Evolutionary conservation across 495 filamentous ascomycete genomes (phyloP).

Genomic region (Trichoderma gamsii): DNA sequence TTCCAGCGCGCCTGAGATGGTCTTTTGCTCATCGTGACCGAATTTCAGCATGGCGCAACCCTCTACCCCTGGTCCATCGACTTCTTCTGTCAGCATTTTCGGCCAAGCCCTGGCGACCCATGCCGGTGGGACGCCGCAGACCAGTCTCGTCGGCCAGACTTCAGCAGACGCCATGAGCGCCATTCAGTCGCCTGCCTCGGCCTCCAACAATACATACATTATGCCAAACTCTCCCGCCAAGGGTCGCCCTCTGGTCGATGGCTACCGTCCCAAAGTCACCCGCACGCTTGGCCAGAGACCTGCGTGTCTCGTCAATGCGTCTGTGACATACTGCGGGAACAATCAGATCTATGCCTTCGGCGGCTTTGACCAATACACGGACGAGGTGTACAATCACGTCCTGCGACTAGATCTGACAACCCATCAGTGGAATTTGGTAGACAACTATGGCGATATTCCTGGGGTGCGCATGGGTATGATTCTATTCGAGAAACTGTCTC

Average conservation of each 20-base stretch:
- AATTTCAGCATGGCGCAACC: conserved; percentile 28
- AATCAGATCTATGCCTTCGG: conserved; percentile 97
- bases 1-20: not conserved
- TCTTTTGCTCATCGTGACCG: not conserved
- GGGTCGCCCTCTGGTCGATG: conserved; percentile 54
- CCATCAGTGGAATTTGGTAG: conserved; percentile 88
- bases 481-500: conserved; percentile 3
- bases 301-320: conserved; percentile 94
- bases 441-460: conserved; percentile 98
- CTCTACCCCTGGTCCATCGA: conserved; percentile 23
- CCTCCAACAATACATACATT: conserved; percentile 72
- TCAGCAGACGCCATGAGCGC: conserved; percentile 25
- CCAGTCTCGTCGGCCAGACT: conserved; percentile 15
- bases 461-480: conserved; percentile 90
- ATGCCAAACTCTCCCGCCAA: conserved; percentile 76
- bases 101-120: conserved; percentile 21
- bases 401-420: conserved; percentile 77
- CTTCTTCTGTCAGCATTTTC: conserved; percentile 28
- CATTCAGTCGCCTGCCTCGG: conserved; percentile 40
- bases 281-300: conserved; percentile 80
- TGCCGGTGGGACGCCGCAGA: conserved; percentile 16
- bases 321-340: conserved; percentile 92
- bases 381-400: conserved; percentile 99
- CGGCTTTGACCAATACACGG: conserved; percentile 98
- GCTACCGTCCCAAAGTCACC: conserved; percentile 74